Conservation (phyloP, 768 basidiomycete genomes). For the Termitomyces sp. region DNA sequence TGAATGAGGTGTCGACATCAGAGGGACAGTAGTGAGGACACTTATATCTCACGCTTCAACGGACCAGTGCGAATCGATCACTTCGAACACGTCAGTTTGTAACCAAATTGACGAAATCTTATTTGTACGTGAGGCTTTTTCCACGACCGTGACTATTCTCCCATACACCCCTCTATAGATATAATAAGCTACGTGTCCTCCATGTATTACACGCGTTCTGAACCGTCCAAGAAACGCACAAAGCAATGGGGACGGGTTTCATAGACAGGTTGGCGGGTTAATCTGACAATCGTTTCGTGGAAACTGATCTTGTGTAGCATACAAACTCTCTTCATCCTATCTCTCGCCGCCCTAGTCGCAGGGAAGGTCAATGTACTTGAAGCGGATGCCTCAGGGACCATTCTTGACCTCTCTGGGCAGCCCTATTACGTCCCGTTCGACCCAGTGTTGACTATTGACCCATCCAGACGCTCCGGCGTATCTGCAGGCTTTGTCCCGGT, state of each 20-base stretch:
- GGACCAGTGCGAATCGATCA: background rate
- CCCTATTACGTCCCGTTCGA: slow-evolving; percentile 17
- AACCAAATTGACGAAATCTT: background rate
- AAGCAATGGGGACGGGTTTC: background rate
- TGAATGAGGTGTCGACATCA: too few relatives aligned
- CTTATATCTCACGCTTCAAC: too few relatives aligned
- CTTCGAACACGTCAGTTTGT: background rate
- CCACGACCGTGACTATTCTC: slow-evolving; percentile 3
- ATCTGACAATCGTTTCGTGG: background rate
- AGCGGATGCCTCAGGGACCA: slow-evolving; percentile 8
- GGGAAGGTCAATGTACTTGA: slow-evolving; percentile 6
- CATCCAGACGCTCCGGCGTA: background rate
- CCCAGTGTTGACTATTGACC: slow-evolving; percentile 10
- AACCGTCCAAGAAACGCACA: background rate
- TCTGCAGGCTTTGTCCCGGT: slow-evolving; percentile 12
- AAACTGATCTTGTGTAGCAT: slow-evolving; percentile 2
- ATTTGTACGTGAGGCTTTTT: background rate
- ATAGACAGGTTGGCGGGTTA: background rate
- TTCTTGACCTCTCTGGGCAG: slow-evolving; percentile 10
- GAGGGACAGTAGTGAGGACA: too few relatives aligned
- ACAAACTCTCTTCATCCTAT: slow-evolving; percentile 1
- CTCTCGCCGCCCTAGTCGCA: slow-evolving; percentile 1
- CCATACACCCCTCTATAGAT: background rate
- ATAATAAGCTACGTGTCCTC: background rate
- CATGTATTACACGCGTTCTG: background rate